Base-by-base conservation (phyloP, 2,329 filamentous ascomycete species). In the Ascosphaera aggregata region DNA sequence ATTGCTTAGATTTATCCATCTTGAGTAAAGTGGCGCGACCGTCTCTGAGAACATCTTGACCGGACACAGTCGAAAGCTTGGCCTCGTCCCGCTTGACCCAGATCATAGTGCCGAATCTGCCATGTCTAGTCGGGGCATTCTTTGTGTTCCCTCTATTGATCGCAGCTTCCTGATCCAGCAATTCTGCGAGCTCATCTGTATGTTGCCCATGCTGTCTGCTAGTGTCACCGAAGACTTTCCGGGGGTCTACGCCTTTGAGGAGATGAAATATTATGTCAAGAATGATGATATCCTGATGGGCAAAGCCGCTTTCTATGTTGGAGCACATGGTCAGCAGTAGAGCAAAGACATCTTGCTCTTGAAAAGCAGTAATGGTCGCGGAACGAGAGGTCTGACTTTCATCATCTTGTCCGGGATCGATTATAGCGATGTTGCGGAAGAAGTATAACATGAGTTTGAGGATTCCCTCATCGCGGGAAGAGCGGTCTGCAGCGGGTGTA, bases 61-160 rank as follows among this genome's bases (percentile, higher is more conserved):
- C 89, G 0, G 84, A 85, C 1, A 98, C 69, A 0, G 85, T 84
- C 0, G 80, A 78, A 48, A 89, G 71, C 50, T 85, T 85, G 38
- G 78, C 74, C 47, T 85, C 78, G 37, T 84, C 79, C 41, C 85
- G 67, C 59, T 92, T 82, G 30, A 98, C 73, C 85, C 86, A 95
- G 24, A 94, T 74, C 80, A 95, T 95, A 9, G 85, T 92, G 2
- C 89, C 89, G 50, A 95, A 98, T 24, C 89, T 72, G 48, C 85
- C 92, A 56, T 98, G 89, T 37, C 89, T 67, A 2, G 82, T 85
- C 0, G 85, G 80, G 2, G 79, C 80, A 51, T 75, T 75, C 47
- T 74, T 76, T 40, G 77, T 76, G 48, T 84, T 77, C 37, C 76
- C 69, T 48, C 76, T 73, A 40, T 81, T 65, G 73, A 92, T 80